Percentiles rank a stretch among this genome's conserved stretches.
Conservation (phyloP, 1,139 yeast species). For the Candida gigantensis region DNA sequence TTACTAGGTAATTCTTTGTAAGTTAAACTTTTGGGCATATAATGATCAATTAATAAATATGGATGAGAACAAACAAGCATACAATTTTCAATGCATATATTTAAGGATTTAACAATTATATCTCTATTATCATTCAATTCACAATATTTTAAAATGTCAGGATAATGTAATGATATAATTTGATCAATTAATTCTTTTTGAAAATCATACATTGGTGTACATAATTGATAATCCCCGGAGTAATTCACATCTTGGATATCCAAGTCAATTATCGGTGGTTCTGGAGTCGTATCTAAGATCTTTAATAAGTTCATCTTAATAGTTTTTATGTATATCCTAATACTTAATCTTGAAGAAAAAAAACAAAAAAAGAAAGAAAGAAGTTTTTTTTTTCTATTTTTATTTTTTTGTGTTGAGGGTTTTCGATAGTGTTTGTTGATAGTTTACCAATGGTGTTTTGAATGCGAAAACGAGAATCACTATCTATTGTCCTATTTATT, state of each 20-base stretch:
- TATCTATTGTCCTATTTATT: too few relatives aligned
- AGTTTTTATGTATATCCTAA: neutral
- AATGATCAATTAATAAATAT: conserved; percentile 77
- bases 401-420: neutral
- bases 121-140: conserved; percentile 63
- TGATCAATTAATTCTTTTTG: conserved; percentile 93
- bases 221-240: conserved; percentile 75
- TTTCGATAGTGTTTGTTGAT: too few relatives aligned
- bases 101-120: conserved; percentile 65
- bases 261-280: conserved; percentile 70
- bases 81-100: conserved; percentile 72
- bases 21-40: conserved; percentile 78
- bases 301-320: conserved; percentile 67
- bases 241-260: conserved; percentile 36
- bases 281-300: conserved; percentile 82
- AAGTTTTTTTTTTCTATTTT: neutral
- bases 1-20: conserved; percentile 76
- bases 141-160: conserved; percentile 85
- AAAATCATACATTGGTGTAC: conserved; percentile 85
- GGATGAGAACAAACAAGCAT: conserved; percentile 88
- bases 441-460: too few relatives aligned
- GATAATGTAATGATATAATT: conserved; percentile 84
- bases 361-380: neutral
- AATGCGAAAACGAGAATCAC: too few relatives aligned
- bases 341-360: too few relatives aligned